phyloP scores from a whole-genome alignment of 1,284 basidiomycete species.

The Mycena sp. region DNA sequence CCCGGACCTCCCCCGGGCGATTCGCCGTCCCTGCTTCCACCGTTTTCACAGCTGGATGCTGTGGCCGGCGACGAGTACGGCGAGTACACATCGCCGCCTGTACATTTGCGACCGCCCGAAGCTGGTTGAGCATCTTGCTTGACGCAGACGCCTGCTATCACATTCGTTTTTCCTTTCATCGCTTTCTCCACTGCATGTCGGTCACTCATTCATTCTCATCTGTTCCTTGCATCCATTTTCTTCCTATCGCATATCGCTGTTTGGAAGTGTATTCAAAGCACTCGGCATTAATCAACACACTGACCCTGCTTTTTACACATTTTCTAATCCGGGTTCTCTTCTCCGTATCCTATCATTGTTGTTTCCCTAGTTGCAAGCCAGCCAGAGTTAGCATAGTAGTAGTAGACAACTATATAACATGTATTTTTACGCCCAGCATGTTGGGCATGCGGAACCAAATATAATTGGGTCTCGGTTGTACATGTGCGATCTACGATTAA shows the following conservation, averaged over 20 bases:
- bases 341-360: slow-evolving; percentile 40
- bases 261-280: slow-evolving; percentile 3
- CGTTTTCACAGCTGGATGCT: slow-evolving; percentile 81
- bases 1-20: slow-evolving; percentile 53
- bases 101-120: slow-evolving; percentile 70
- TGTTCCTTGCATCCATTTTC: slow-evolving; percentile 23
- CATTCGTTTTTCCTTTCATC: slow-evolving; percentile 32
- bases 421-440: slow-evolving; percentile 62
- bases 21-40: slow-evolving; percentile 67
- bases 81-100: slow-evolving; percentile 71
- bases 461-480: slow-evolving; percentile 28
- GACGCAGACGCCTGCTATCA: slow-evolving; percentile 26
- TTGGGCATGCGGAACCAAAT: slow-evolving; percentile 32
- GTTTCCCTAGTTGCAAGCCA: slow-evolving; percentile 49
- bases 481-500: slow-evolving; percentile 29
- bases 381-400: slow-evolving; percentile 49
- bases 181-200: slow-evolving; percentile 29
- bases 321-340: slow-evolving; percentile 25
- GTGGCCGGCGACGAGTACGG: slow-evolving; percentile 73
- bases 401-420: slow-evolving; percentile 58
- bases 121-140: slow-evolving; percentile 41
- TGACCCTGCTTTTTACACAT: slow-evolving; percentile 20
- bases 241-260: slow-evolving; percentile 27
- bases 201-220: slow-evolving; percentile 20
- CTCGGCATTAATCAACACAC: slow-evolving; percentile 24